Evolutionary conservation across 148 eudicot genomes (phyloP).

Genomic region (Chenopodium berlandieri): DNA sequence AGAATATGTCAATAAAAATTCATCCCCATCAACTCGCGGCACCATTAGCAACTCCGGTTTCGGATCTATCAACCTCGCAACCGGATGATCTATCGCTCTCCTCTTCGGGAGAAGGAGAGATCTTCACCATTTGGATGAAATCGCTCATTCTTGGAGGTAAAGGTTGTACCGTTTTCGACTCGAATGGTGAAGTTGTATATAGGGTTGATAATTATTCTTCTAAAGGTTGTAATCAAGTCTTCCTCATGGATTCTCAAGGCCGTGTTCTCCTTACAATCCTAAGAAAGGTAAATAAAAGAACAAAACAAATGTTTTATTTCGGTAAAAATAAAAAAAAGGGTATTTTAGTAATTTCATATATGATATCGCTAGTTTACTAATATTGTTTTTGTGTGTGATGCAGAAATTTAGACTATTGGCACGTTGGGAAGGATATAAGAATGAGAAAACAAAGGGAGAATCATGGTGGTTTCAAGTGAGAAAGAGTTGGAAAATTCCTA

Average conservation of each 20-base stretch:
- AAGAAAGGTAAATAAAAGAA: slow-evolving; percentile 32
- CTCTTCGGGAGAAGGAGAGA: slow-evolving; percentile 11
- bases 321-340: not conserved
- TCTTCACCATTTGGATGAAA: slow-evolving; percentile 50
- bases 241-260: slow-evolving; percentile 50
- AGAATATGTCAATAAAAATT: slow-evolving; percentile 37
- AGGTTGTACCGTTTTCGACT: slow-evolving; percentile 52
- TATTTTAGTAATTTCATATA: not conserved
- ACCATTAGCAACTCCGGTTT: slow-evolving; percentile 9
- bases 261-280: slow-evolving; percentile 39
- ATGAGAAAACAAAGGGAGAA: slow-evolving; percentile 25
- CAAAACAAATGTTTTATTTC: too few species aligned
- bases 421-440: slow-evolving; percentile 39
- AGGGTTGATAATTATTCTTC: slow-evolving; percentile 47
- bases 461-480: slow-evolving; percentile 37
- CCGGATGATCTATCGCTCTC: slow-evolving; percentile 11
- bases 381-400: not conserved
- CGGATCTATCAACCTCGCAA: not conserved
- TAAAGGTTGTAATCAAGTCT: slow-evolving; percentile 32
- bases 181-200: slow-evolving; percentile 40
- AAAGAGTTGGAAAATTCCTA: slow-evolving; percentile 27
- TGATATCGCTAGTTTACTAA: not conserved
- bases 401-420: slow-evolving; percentile 37
- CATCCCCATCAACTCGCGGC: slow-evolving; percentile 34
- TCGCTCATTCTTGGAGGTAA: slow-evolving; percentile 45